Base-by-base conservation (phyloP, 768 basidiomycete genomes). In the Suillus bovinus region DNA sequence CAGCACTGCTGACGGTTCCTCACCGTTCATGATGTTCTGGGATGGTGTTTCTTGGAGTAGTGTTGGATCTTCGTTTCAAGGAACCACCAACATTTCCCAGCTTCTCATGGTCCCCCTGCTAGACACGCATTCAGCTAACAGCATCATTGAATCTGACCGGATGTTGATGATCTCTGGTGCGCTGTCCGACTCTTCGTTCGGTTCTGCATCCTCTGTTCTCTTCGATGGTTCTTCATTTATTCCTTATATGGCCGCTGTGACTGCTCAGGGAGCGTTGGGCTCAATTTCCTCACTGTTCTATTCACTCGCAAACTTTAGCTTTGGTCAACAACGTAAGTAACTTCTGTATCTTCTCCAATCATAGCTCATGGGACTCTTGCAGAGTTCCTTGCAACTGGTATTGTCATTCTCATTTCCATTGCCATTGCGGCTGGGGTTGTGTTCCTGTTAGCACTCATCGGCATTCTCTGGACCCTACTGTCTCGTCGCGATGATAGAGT, bases 361-460 rank as follows among this genome's bases (percentile, higher is more conserved):
- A 14, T 58, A 50, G 58, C n/a, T 71, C 64, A 36, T 44, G n/a
- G 41, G 49, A 58, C 11, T 36, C 34, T 39, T 67, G 10, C 67
- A 93, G 94, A 88, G 69, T 91, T 94, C 81, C 84, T 99, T 60
- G 93, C 96, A 0, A 85, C 86, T 27, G 97, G 96, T 2, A 83
- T 99, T 41, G 94, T 99, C 60, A 98, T 99, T 67, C 83, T 99
- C 49, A 95, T 99, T 67, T 96, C 95, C 2, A 97, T 99, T 65
- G 97, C 97, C 29, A 97, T 98, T 66, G 89, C 93, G 11, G 94
- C 95, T 17, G 97, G 96, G 20, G 86, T 98, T 24, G 90, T 96
- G 41, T 96, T 95, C 83, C 79, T 96, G 1, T 80, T 95, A 36
- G 89, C 90, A 17, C 79, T 96, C 46, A 79, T 94, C 60, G 93